Conservation (phyloP, 805 yeast genomes). For the Diddensiella caesifluorescens region DNA sequence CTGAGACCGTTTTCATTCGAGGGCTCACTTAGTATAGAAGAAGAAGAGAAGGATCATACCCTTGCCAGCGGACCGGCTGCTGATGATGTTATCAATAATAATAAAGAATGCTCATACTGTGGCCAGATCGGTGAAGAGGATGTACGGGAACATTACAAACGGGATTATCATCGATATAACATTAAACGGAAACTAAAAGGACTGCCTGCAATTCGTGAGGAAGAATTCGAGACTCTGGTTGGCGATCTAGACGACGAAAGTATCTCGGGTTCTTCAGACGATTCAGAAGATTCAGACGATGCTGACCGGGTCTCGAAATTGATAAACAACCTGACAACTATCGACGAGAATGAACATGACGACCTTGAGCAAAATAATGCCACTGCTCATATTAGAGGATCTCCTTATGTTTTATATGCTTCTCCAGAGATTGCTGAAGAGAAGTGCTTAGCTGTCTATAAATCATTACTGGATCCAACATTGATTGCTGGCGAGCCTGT, state of each 20-base stretch:
- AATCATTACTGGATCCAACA: constrained; percentile 47
- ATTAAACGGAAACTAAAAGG: constrained; percentile 47
- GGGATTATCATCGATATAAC: constrained; percentile 57
- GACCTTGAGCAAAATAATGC: constrained; percentile 6
- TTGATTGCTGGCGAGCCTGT: constrained; percentile 45
- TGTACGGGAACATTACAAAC: constrained; percentile 44
- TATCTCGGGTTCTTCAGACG: constrained; percentile 51
- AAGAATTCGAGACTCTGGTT: constrained; percentile 51
- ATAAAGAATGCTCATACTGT: constrained; percentile 15
- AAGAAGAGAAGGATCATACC: too few relatives aligned
- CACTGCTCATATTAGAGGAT: constrained; percentile 37
- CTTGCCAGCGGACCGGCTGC: constrained; percentile 2
- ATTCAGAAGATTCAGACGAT: constrained; percentile 33
- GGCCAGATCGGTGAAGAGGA: constrained; percentile 13
- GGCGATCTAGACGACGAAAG: constrained; percentile 41
- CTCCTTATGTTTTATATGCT: constrained; percentile 61
- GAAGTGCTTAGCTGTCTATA: constrained; percentile 62
- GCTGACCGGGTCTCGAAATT: constrained; percentile 15
- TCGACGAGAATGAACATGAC: constrained; percentile 2
- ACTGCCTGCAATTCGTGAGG: constrained; percentile 45
- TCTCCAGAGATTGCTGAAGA: constrained; percentile 41
- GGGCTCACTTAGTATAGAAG: not conserved
- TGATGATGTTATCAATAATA: constrained; percentile 1
- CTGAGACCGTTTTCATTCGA: not conserved
- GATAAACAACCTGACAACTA: not conserved